Percentiles rank a stretch among this genome's conserved stretches.
Conservation (phyloP, 257 asterid species). For the Solanum okadae region DNA sequence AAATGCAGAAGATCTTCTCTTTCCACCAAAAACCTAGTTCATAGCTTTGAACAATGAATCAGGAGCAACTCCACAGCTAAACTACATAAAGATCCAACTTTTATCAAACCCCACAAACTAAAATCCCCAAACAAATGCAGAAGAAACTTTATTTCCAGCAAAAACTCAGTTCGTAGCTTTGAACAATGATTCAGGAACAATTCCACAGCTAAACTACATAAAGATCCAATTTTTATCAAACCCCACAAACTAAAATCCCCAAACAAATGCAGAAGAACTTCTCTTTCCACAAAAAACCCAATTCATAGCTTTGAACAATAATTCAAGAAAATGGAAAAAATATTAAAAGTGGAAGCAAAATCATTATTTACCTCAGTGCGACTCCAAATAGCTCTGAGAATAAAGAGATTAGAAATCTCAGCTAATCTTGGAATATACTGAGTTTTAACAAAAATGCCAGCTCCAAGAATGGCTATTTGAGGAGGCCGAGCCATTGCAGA, state of each 20-base stretch:
- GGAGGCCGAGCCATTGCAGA: slow-evolving; percentile 43
- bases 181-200: neutral
- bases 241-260: neutral
- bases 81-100: neutral
- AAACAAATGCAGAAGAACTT: neutral
- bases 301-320: neutral
- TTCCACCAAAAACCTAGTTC: no score
- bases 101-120: neutral
- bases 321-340: neutral
- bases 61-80: neutral
- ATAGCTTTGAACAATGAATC: neutral
- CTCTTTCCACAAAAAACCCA: neutral
- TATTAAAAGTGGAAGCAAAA: neutral
- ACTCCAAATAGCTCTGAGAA: slow-evolving; percentile 79
- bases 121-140: neutral
- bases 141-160: neutral
- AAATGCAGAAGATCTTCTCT: neutral
- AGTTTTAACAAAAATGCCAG: slow-evolving; percentile 71
- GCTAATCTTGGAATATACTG: slow-evolving; percentile 85
- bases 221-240: neutral
- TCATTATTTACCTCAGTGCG: slow-evolving; percentile 50
- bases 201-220: neutral
- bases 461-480: slow-evolving; percentile 73
- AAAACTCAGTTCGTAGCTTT: neutral
- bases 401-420: slow-evolving; percentile 57